Percentiles rank a stretch among this genome's conserved stretches.
These are phyloP conservation scores for Harringtonia lauricola DNA, from an alignment of 2,329 filamentous ascomycete species.

Conservation along the genomic window DNA sequence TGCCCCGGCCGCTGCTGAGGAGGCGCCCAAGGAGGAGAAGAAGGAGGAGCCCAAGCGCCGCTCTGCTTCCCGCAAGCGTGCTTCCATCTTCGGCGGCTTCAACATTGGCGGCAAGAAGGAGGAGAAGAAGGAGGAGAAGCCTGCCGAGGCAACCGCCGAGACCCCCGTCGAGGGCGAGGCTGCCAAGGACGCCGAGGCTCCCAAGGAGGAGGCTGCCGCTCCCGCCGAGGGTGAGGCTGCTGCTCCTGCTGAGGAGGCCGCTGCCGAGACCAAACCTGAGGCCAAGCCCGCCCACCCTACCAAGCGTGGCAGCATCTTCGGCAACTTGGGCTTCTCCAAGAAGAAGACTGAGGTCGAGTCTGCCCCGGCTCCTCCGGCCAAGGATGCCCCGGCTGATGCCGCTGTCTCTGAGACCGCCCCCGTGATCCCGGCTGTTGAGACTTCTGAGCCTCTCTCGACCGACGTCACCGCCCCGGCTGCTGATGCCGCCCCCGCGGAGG, in stretches of 20 bases:
- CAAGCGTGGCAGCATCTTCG: conserved; percentile 44
- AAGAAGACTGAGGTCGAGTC: conserved; percentile 42
- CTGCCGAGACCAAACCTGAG: conserved; percentile 20
- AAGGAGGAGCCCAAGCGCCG: conserved; percentile 50
- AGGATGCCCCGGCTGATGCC: conserved; percentile 29
- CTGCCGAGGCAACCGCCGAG: conserved; percentile 22
- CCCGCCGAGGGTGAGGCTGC: conserved; percentile 20
- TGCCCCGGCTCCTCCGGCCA: conserved; percentile 26
- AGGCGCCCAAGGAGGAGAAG: conserved; percentile 25
- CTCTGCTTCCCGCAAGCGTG: conserved; percentile 54
- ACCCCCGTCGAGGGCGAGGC: conserved; percentile 10
- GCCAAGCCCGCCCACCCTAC: conserved; percentile 22
- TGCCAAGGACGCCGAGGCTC: conserved; percentile 18
- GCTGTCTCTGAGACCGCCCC: conserved; percentile 41
- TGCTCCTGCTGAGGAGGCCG: conserved; percentile 19
- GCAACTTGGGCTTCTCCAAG: conserved; percentile 45
- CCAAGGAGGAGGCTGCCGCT: conserved; percentile 17
- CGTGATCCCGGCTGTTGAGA: conserved; percentile 49
- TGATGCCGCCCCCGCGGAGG: conserved; percentile 18
- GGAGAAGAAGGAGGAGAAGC: conserved; percentile 22
- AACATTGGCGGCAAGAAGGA: conserved; percentile 48
- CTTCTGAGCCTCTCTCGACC: conserved; percentile 42
- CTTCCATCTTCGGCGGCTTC: conserved; percentile 50
- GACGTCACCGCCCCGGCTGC: conserved; percentile 38
- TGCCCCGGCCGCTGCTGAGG: conserved; percentile 14